Evolutionary conservation across 2,329 filamentous ascomycete species (phyloP).

Genomic region (Drechslerella stenobrocha): DNA sequence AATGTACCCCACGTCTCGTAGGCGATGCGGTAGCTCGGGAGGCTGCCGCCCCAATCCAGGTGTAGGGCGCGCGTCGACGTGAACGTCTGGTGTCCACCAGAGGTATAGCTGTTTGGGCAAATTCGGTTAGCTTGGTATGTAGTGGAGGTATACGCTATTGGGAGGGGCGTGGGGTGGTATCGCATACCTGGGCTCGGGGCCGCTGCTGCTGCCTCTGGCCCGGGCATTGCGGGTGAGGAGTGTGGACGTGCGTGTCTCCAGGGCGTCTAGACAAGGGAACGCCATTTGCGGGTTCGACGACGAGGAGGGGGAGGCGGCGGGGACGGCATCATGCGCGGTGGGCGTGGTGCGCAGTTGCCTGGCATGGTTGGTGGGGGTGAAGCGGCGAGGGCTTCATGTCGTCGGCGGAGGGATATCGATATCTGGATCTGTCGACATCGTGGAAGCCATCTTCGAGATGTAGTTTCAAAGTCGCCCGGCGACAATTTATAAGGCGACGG

Average conservation of each 20-base stretch:
- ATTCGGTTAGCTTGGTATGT: slow-evolving; percentile 7
- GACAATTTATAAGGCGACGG: background rate
- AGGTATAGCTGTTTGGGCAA: slow-evolving; percentile 69
- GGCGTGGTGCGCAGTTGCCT: slow-evolving; percentile 8
- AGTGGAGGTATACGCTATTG: too few relatives aligned
- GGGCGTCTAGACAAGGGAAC: slow-evolving; percentile 85
- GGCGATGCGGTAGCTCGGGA: slow-evolving; percentile 84
- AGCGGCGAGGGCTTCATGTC: slow-evolving; percentile 15
- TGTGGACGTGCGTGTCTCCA: slow-evolving; percentile 75
- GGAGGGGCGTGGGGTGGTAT: background rate
- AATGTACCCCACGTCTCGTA: slow-evolving; percentile 90
- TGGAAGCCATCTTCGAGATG: background rate
- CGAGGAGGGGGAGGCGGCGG: background rate
- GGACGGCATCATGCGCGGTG: slow-evolving; percentile 1
- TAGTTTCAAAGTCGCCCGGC: background rate
- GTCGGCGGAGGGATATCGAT: background rate
- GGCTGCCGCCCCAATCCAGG: slow-evolving; percentile 92
- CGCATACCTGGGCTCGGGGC: slow-evolving; percentile 73
- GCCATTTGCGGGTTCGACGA: slow-evolving; percentile 79
- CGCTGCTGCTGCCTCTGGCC: slow-evolving; percentile 63
- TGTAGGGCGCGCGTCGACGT: slow-evolving; percentile 73
- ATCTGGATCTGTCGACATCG: too few relatives aligned
- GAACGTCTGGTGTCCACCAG: slow-evolving; percentile 78
- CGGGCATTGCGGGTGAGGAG: slow-evolving; percentile 61
- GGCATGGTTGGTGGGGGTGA: slow-evolving; percentile 6